A percentile compares a stretch with the other conserved stretches of the same genome.
Evolutionary conservation across 371 early-diverging fungal species (phyloP).

Genomic region (Syncephalastrum racemosum): DNA sequence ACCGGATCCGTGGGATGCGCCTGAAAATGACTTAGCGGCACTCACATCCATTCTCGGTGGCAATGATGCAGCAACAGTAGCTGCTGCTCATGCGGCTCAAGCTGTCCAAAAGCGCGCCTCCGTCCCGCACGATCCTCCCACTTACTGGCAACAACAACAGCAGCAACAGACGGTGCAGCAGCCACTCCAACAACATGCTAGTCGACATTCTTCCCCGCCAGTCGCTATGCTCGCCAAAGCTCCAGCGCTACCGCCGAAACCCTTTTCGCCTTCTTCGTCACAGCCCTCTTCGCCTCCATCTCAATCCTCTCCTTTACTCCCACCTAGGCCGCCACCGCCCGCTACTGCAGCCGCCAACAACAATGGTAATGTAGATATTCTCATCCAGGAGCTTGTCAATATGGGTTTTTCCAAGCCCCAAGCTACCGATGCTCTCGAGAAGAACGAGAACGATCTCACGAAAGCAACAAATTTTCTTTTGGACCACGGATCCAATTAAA

Average conservation of each 20-base stretch:
- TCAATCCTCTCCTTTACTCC: slow-evolving; percentile 34
- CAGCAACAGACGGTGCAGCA: slow-evolving; percentile 9
- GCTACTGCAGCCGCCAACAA: slow-evolving; percentile 3
- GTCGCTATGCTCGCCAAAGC: slow-evolving; percentile 6
- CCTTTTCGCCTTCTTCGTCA: slow-evolving; percentile 10
- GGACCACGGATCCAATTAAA: slow-evolving; percentile 47
- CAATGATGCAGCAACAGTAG: slow-evolving; percentile 7
- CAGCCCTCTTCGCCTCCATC: slow-evolving; percentile 16
- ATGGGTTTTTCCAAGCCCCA: slow-evolving; percentile 83
- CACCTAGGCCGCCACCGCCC: slow-evolving; percentile 32
- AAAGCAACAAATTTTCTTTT: slow-evolving; percentile 82
- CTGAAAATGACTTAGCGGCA: slow-evolving; percentile 54
- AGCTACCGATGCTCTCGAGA: slow-evolving; percentile 76
- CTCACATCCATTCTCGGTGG: slow-evolving; percentile 41
- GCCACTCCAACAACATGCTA: slow-evolving; percentile 8
- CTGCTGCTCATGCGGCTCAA: neutral
- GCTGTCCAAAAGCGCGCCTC: neutral
- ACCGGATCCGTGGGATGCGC: slow-evolving; percentile 75
- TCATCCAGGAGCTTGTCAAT: slow-evolving; percentile 57
- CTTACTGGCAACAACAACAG: slow-evolving; percentile 9
- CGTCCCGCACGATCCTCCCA: neutral
- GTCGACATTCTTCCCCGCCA: slow-evolving; percentile 15
- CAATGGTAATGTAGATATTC: slow-evolving; percentile 8
- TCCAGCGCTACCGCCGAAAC: slow-evolving; percentile 21
- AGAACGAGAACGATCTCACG: slow-evolving; percentile 74